Evolutionary conservation across 2,329 filamentous ascomycete species (phyloP), one percentile per base, ranked within the genome.

Genomic region (Scedosporium dehoogii): DNA sequence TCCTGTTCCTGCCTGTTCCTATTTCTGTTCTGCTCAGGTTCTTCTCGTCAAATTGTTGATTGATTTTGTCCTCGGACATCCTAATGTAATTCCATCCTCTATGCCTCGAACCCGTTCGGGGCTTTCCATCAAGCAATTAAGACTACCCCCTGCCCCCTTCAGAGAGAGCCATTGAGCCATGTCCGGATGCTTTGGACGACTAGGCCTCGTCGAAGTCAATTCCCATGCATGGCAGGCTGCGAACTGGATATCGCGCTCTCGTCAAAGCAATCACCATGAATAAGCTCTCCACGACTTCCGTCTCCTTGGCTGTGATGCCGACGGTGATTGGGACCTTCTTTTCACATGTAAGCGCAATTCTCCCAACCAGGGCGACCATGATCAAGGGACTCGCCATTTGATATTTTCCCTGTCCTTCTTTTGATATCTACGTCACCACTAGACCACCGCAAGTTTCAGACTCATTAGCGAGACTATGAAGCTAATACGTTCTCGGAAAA

Each of bases 281-380:
- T 64, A 71, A 71, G 62, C 83, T 94, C 69, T 92, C 90, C 75
- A 96, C 92, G 18, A 82, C 93, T 46, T 86, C 89, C 14, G 88
- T 97, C 64, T 86, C 87, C 63, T 83, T 91, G 66, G 92, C 92
- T 59, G 88, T 97, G 62, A 91, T 92, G 65, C 93, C 94, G 12
- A 92, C 90, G 3, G 89, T 96, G 57, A 82, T 97, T 62, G 87
- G 90, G 67, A 97, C 93, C 14, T 87, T 93, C 66, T 80, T 97
- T 68, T 88, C 87, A 63, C 94, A 97, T 81, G 90, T 92, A 81
- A 68, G 61, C 77, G 53, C 16, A 48, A 57, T 25, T 42, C 16
- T 21, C n/a, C 14, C 33, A 2, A 33, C 14, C 18, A 9, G 14
- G 27, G 27, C 16, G n/a, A n/a, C n/a, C n/a, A n/a, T 57, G 6